Base-by-base conservation (phyloP, 2,329 filamentous ascomycete species). In the Botrytis elliptica region DNA sequence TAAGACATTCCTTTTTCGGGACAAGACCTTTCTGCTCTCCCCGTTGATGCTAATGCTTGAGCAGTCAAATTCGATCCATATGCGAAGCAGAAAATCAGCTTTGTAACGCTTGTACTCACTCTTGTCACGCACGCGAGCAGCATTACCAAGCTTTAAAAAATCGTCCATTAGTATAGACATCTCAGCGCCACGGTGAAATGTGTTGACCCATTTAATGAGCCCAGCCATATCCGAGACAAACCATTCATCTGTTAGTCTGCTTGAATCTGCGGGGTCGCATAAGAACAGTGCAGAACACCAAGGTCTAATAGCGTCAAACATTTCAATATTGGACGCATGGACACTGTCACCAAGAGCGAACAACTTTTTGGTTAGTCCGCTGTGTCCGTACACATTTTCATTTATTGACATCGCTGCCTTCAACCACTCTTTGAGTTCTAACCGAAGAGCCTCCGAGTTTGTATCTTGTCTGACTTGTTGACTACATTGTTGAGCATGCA, bases 231-330 rank as follows among this genome's bases (percentile, higher is more conserved):
- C 65, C 18, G 65, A 52, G 46, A 68, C 33, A 38, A 68, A 33
- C 46, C 20, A 68, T 63, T 63, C 36, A 63, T 52, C 44, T 6
- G 25, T 33, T 4, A 2, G 33, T 55, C 22, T 22, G 20, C 44
- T 40, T n/a, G 46, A 68, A 68, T 55, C 22, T n/a, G 14, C 40
- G 2, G 29, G 65, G 7, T 68, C 46, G 46, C 29, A 68, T 29
- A 68, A 38, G 2, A 68, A 68, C 20, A 68, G 22, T 22, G 46
- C 65, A 55, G 65, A 68, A 33, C 46, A 68, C 29, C 46, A 68
- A n/a, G 65, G 65, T 68, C 33, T 68, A 40, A 18, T 68, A 38
- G 33, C 46, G 14, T 68, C 33, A 36, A 68, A 68, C 33, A 36
- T 38, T 3, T 4, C 14, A 52, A n/a, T 8, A 55, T 68, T 46